Conservation (phyloP, 2,329 filamentous ascomycete species). For the Colletotrichum navitas region DNA sequence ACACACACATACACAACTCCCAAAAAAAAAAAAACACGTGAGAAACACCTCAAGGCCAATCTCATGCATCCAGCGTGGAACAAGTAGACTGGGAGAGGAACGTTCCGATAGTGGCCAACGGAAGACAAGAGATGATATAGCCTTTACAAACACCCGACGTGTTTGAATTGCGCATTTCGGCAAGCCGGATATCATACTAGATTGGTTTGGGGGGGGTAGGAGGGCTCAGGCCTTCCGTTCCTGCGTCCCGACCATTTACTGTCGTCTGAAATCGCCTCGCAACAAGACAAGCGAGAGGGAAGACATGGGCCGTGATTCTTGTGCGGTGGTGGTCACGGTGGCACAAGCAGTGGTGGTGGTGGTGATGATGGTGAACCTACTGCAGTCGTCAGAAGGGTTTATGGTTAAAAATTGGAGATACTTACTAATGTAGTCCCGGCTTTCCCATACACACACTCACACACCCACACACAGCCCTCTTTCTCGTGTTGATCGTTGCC, state of each 20-base stretch:
- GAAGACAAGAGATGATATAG: neutral
- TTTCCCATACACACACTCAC: neutral
- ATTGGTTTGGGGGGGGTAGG: neutral
- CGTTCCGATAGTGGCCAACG: neutral
- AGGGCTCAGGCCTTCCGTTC: neutral
- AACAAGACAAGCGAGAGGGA: neutral
- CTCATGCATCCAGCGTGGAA: neutral
- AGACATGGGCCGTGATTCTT: neutral
- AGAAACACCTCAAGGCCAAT: neutral
- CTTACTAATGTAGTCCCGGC: neutral
- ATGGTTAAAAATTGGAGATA: neutral
- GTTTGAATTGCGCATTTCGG: neutral
- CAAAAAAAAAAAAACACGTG: too few relatives aligned
- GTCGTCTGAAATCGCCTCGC: neutral
- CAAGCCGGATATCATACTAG: neutral
- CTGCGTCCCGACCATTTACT: neutral
- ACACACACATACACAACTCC: too few relatives aligned
- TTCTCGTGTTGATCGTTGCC: neutral
- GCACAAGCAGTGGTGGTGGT: too few relatives aligned
- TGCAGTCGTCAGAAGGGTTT: neutral
- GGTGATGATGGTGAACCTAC: neutral
- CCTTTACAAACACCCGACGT: neutral
- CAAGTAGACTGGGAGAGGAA: too few relatives aligned
- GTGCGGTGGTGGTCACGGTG: neutral
- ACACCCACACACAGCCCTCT: neutral